phyloP scores from a whole-genome alignment of 2,329 filamentous ascomycete species.

The Cladophialophora exuberans region DNA sequence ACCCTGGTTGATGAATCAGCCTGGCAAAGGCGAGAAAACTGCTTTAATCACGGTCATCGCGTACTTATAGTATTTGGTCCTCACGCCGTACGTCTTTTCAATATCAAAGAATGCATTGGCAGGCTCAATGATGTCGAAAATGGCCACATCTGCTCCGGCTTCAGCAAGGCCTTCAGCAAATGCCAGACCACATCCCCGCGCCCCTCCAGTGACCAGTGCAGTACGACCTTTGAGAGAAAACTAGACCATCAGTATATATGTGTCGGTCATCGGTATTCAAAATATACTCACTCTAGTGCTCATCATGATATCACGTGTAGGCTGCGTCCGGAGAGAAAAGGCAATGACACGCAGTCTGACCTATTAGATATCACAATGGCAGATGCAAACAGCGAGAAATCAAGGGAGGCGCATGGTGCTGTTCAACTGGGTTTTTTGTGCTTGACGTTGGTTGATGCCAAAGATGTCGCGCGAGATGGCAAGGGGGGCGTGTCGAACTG shows the following conservation, averaged over 20 bases:
- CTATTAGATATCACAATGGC: too few relatives aligned
- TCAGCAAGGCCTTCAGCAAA: constrained; percentile 51
- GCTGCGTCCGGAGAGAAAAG: too few relatives aligned
- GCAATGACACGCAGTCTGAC: too few relatives aligned
- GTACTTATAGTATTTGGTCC: constrained; percentile 45
- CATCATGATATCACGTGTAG: too few relatives aligned
- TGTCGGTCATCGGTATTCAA: neutral
- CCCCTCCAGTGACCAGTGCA: constrained; percentile 52
- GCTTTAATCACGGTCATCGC: neutral
- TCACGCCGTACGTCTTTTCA: constrained; percentile 46
- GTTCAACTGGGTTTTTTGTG: too few relatives aligned
- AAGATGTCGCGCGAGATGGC: too few relatives aligned
- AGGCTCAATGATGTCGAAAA: constrained; percentile 52
- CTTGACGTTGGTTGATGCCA: too few relatives aligned
- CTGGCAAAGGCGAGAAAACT: neutral
- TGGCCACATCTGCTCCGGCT: constrained; percentile 49
- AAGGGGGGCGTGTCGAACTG: too few relatives aligned
- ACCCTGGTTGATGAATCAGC: constrained; percentile 34
- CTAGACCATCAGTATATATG: too few relatives aligned
- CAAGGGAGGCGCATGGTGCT: too few relatives aligned
- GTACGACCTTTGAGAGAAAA: constrained; percentile 55
- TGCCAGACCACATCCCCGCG: constrained; percentile 50
- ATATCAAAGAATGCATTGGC: constrained; percentile 45
- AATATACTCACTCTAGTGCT: neutral
- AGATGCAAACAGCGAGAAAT: too few relatives aligned